phyloP scores from a whole-genome alignment of 2,329 filamentous ascomycete genomes.

The Alternaria incomplexa region DNA sequence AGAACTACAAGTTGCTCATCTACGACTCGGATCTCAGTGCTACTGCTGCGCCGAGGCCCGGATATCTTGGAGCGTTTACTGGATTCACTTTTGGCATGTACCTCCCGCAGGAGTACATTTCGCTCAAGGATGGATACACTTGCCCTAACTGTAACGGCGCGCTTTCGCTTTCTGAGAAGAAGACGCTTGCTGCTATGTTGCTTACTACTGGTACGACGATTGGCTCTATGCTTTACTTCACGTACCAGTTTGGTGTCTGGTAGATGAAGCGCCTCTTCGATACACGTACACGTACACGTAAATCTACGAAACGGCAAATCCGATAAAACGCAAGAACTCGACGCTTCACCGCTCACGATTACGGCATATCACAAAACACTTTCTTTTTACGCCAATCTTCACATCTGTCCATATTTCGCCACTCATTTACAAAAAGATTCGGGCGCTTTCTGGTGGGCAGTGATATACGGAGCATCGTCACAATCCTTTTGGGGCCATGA shows the following conservation, averaged over 20 bases:
- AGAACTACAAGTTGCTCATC: constrained; percentile 68
- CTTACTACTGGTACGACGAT: constrained; percentile 64
- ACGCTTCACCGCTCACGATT: constrained; percentile 16
- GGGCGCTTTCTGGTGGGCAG: no score
- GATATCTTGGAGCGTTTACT: constrained; percentile 60
- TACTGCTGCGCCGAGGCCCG: constrained; percentile 59
- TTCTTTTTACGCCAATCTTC: constrained; percentile 21
- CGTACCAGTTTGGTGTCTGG: constrained; percentile 52
- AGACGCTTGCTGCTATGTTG: constrained; percentile 62
- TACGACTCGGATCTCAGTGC: constrained; percentile 63
- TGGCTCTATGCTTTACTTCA: constrained; percentile 63
- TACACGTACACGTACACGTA: neutral
- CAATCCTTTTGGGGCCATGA: neutral
- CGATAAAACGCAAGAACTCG: neutral
- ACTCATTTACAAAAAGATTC: no score
- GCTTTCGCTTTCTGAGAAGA: constrained; percentile 59
- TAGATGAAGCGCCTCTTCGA: constrained; percentile 15
- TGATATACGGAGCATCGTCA: neutral
- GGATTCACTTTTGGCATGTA: constrained; percentile 70
- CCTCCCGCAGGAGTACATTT: constrained; percentile 57
- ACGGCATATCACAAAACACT: constrained; percentile 17
- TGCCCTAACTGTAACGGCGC: constrained; percentile 65
- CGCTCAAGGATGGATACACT: constrained; percentile 53
- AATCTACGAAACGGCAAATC: no score
- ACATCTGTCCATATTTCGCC: constrained; percentile 29